phyloP scores from a whole-genome alignment of 2,329 filamentous ascomycete species.

The Cordyceps sp. region DNA sequence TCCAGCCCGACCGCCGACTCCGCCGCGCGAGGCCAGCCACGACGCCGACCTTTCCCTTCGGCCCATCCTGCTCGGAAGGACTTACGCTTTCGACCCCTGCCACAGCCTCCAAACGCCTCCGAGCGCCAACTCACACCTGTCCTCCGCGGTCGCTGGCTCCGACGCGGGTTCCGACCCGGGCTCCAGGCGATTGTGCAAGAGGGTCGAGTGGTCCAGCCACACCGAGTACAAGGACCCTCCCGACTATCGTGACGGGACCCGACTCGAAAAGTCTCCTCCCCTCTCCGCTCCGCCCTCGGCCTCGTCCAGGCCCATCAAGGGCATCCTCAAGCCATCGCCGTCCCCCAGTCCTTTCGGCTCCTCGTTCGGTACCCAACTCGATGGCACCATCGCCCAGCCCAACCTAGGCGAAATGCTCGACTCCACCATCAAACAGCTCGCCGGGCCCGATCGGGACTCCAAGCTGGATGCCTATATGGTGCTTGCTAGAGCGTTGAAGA shows the following conservation, averaged over 20 bases:
- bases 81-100: slow-evolving; percentile 19
- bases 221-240: slow-evolving; percentile 40
- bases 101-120: slow-evolving; percentile 33
- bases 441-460: slow-evolving; percentile 52
- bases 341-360: slow-evolving; percentile 28
- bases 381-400: slow-evolving; percentile 19
- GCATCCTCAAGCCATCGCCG: slow-evolving; percentile 62
- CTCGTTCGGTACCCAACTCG: slow-evolving; percentile 23
- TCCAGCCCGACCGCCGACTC: slow-evolving; percentile 46
- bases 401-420: slow-evolving; percentile 70
- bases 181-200: slow-evolving; percentile 30
- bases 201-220: slow-evolving; percentile 38
- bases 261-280: slow-evolving; percentile 20
- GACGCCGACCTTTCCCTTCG: slow-evolving; percentile 19
- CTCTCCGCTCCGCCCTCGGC: slow-evolving; percentile 21
- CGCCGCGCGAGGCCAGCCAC: slow-evolving; percentile 37
- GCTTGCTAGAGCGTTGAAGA: slow-evolving; percentile 57
- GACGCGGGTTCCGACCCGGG: slow-evolving; percentile 23
- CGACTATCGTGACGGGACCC: slow-evolving; percentile 22
- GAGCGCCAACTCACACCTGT: slow-evolving; percentile 25
- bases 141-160: slow-evolving; percentile 21
- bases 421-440: slow-evolving; percentile 67
- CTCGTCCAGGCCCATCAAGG: slow-evolving; percentile 32
- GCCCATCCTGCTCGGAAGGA: slow-evolving; percentile 16
- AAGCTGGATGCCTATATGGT: slow-evolving; percentile 78